Evolutionary conservation across 2,329 filamentous ascomycete species (phyloP).

Genomic region (Tympanopsis confertula): DNA sequence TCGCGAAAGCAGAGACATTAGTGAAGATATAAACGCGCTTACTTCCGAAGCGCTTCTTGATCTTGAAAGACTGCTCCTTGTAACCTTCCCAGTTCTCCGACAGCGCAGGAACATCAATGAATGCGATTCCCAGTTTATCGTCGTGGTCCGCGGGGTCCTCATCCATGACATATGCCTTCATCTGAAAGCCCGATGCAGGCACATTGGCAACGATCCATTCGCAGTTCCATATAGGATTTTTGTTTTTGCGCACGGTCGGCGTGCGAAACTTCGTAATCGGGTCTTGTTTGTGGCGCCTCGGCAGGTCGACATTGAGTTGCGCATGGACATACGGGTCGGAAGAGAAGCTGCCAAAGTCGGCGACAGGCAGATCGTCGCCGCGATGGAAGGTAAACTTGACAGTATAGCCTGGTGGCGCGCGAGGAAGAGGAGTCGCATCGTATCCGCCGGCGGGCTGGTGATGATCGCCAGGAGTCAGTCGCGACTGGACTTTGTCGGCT

Average conservation of each 20-base stretch:
- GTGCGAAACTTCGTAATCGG: conserved; percentile 48
- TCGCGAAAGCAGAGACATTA: conserved; percentile 43
- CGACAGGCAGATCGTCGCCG: conserved; percentile 54
- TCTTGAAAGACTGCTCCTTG: conserved; percentile 33
- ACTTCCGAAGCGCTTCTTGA: conserved; percentile 54
- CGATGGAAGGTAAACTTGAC: conserved; percentile 57
- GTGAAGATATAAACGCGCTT: conserved; percentile 57
- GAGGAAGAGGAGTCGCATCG: conserved; percentile 51
- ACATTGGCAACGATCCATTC: conserved; percentile 61
- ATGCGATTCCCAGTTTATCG: conserved; percentile 56
- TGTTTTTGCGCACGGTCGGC: conserved; percentile 46
- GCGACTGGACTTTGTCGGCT: not conserved
- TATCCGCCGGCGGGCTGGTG: conserved; percentile 45
- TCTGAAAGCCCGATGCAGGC: conserved; percentile 48
- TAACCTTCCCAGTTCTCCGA: conserved; percentile 44
- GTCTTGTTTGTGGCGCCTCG: conserved; percentile 54
- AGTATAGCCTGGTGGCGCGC: conserved; percentile 51
- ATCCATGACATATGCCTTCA: conserved; percentile 58
- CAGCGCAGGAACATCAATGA: conserved; percentile 39
- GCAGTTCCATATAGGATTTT: conserved; percentile 51
- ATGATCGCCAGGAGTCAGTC: conserved; percentile 2
- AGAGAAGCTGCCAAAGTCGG: conserved; percentile 54
- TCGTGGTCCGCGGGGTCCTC: conserved; percentile 60
- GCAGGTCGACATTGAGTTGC: conserved; percentile 41
- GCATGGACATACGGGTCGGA: conserved; percentile 59